These are phyloP conservation scores for Fistulina hepatica DNA, from an alignment of 1,284 basidiomycete species.

Conservation along the genomic window DNA sequence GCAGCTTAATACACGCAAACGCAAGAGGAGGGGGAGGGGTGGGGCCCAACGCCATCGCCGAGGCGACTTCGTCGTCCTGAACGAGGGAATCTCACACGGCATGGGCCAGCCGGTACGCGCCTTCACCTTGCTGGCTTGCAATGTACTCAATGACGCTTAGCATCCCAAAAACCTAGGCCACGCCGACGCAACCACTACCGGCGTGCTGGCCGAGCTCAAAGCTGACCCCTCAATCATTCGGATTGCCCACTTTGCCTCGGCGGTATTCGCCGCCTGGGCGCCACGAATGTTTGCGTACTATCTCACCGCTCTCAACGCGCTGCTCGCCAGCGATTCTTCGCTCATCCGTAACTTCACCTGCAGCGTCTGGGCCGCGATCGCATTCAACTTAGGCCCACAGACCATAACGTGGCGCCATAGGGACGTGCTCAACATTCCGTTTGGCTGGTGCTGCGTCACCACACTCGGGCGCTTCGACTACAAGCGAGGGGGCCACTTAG, in stretches of 20 bases:
- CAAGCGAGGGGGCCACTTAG: slow-evolving; percentile 10
- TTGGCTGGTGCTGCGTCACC: slow-evolving; percentile 9
- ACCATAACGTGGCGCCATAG: background rate
- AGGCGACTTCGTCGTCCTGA: slow-evolving; percentile 2
- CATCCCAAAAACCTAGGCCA: no score
- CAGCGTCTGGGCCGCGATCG: background rate
- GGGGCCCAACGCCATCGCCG: no score
- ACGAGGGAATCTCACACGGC: slow-evolving; percentile 6
- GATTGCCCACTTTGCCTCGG: background rate
- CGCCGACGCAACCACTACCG: no score
- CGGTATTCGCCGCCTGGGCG: no score
- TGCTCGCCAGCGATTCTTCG: background rate
- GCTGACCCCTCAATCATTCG: no score
- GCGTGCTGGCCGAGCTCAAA: no score
- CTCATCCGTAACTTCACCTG: slow-evolving; percentile 2
- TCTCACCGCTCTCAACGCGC: background rate
- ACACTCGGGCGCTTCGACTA: slow-evolving; percentile 7
- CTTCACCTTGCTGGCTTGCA: no score
- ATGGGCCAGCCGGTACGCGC: slow-evolving; percentile 5
- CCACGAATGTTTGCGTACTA: no score
- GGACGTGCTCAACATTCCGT: slow-evolving; percentile 6
- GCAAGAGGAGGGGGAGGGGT: no score
- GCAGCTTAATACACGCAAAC: no score
- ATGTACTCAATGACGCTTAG: no score
- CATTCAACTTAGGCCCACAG: slow-evolving; percentile 4